Evolutionary conservation across 306 rosid species (phyloP), one percentile per base, ranked within the genome.

Genomic region (Sindora glabra): DNA sequence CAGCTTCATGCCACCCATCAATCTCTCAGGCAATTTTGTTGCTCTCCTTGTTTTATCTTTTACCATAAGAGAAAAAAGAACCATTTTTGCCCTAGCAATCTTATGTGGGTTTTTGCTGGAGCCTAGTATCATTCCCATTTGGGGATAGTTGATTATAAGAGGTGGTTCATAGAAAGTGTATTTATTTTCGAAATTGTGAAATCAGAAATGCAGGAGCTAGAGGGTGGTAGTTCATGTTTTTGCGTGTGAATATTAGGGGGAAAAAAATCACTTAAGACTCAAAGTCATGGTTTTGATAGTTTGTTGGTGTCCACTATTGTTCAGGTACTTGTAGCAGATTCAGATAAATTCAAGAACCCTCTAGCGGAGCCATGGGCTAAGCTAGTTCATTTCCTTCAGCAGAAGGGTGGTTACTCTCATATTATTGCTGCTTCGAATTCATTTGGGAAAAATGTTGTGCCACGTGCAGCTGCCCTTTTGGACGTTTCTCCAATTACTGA

Each of bases 291-390:
- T 65, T 73, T 21, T 70, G 54, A 64, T 67, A 12, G 46, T 57
- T 58, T 17, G 63, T 30, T 25, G 60, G 41, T 56, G 65, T 32
- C 51, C 32, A 45, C 66, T 79, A 65, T 53, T 68, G 54, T 68
- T 9, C 67, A 89, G 97, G 97, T 89, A 64, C 87, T 89, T 7
- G 82, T 89, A 68, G 97, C 95, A 3, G 95, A 89, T 73, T 89
- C 95, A 0, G 91, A 81, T 45, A 50, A 63, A 23, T 89, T 89
- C 70, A 66, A 82, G 66, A 65, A 72, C 45, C 81, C 87, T 21
- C 45, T 89, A 40, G 89, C 97, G 4, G 97, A 89, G 42, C 85
- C 97, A 17, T 89, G 97, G 97, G 95, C 97, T 63, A 84, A 77
- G 63, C 65, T 89, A 29, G 78, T 89, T 32, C 91, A 81, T 67